These are phyloP conservation scores for Leishmania tarentolae DNA, from an alignment of 208 protist species.

Conservation along the genomic window DNA sequence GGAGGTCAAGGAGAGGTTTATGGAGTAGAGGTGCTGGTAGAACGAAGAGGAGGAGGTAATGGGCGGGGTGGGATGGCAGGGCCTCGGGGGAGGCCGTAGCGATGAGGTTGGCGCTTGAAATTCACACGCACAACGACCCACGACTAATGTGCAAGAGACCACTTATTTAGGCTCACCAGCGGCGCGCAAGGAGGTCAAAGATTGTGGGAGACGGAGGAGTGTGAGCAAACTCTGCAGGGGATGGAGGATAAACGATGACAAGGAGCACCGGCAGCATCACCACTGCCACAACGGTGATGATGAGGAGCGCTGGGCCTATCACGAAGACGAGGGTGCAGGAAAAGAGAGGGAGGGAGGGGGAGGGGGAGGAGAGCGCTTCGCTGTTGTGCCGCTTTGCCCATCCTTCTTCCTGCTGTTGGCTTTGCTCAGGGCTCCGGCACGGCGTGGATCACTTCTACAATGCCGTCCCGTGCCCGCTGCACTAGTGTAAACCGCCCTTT, in stretches of 20 bases:
- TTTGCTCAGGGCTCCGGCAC: constrained; percentile 6
- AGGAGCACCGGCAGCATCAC: neutral
- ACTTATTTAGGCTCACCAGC: too few relatives aligned
- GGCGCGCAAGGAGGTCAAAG: neutral
- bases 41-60: neutral
- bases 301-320: neutral
- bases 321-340: neutral
- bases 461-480: constrained; percentile 38
- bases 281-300: neutral
- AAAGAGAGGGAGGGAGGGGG: too few relatives aligned
- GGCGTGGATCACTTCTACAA: constrained; percentile 51
- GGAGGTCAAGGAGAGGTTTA: neutral
- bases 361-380: neutral
- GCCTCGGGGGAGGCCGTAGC: neutral
- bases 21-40: neutral
- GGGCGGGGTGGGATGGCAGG: too few relatives aligned
- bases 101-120: neutral
- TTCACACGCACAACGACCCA: neutral
- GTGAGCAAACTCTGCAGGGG: neutral
- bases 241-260: neutral
- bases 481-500: constrained; percentile 42
- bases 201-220: neutral
- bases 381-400: neutral
- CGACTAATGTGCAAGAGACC: neutral
- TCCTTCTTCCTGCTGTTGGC: neutral